Evolutionary conservation across 108 stramenopile species (phyloP), one percentile per base, ranked within the genome.

Genomic region (Craspedostauros australis): DNA sequence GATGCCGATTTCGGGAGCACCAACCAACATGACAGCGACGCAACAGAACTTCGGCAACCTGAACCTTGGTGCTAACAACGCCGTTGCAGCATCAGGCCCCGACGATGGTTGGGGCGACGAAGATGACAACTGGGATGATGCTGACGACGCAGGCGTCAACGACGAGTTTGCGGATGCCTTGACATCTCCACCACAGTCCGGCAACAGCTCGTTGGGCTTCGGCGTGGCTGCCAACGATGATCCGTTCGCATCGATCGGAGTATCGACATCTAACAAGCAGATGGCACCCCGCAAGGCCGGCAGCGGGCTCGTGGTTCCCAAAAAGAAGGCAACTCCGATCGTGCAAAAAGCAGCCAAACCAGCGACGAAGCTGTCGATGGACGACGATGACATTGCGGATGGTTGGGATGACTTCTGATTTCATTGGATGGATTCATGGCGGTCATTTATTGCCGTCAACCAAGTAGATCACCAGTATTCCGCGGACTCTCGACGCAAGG

Each of bases 331-430:
- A 9, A 49, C 74, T 31, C 60, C 46, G 19, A 71, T 41, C 16
- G 26, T 54, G 19, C 44, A 57, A 22, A 2, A 42, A 24, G 42
- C 59, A 4, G 49, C 66, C 19, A 57, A 66, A 19, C 42, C 72
- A 1, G 55, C 66, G 11, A 59, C 64, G 5, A 62, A 61, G n/a
- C 33, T 70, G 14, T 40, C 21, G 3, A 26, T 78, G 27, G 58
- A 56, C 39, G 32, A 62, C 11, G 72, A 76, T 54, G 64, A 80
- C 32, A 39, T 84, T 43, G 73, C 60, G 24, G 82, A 88, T 59
- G 87, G 87, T 2, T 92, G 90, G 90, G 86, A 92, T 62, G 90
- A 92, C 28, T 92, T 92, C 66, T 92, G 73, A 73, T n/a, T n/a
- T n/a, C n/a, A n/a, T n/a, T n/a, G n/a, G n/a, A n/a, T n/a, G n/a